Percentiles rank a stretch among this genome's conserved stretches.
phyloP scores from a whole-genome alignment of 495 filamentous ascomycete genomes.

The Tuber magnatum region DNA sequence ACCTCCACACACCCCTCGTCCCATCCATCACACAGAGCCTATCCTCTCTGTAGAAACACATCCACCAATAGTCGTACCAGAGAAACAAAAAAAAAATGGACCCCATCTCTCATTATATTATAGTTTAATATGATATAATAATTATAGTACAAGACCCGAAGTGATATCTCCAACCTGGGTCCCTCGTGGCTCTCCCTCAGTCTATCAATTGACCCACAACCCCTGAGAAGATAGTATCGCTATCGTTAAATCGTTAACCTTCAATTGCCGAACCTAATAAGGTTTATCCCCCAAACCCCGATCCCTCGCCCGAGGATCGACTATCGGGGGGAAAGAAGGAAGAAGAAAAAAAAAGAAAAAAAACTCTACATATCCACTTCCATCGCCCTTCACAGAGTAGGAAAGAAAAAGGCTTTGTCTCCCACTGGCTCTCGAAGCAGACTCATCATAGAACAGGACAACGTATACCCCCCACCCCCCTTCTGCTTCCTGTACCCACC shows the following conservation, averaged over 20 bases:
- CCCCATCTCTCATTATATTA: neutral
- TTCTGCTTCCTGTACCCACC: neutral
- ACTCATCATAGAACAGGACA: neutral
- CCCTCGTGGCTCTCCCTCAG: neutral
- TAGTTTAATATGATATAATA: neutral
- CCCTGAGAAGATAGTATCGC: neutral
- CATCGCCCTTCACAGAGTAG: neutral
- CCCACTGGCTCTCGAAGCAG: neutral
- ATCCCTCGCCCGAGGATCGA: neutral
- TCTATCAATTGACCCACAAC: neutral
- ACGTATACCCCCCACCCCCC: neutral
- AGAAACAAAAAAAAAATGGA: neutral
- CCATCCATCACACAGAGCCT: neutral
- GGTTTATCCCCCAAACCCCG: neutral
- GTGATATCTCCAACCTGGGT: neutral
- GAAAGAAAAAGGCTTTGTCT: neutral
- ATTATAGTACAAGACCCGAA: neutral
- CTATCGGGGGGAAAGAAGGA: neutral
- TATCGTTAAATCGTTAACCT: neutral
- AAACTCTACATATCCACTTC: neutral
- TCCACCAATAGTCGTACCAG: neutral
- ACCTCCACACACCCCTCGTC: neutral
- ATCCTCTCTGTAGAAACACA: neutral
- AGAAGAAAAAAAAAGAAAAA: neutral
- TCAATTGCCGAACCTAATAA: conserved; percentile 5